Evolutionary conservation across 2,329 filamentous ascomycete species (phyloP).

Genomic region (Periglandula ipomoeae): DNA sequence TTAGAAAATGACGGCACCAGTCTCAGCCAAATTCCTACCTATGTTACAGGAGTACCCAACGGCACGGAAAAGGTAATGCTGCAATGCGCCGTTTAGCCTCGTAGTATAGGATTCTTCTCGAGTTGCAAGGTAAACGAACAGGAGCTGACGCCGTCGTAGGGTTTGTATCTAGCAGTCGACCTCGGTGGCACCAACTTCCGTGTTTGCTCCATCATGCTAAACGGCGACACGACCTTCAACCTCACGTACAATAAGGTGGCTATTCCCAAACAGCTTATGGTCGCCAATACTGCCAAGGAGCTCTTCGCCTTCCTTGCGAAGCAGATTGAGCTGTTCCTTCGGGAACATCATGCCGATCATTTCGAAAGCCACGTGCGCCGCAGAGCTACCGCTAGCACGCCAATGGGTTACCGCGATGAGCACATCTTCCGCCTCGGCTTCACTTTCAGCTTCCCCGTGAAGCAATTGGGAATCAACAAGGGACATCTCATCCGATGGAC

Average conservation of each 20-base stretch:
- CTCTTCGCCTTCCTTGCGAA: conserved; percentile 89
- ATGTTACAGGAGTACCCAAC: conserved; percentile 91
- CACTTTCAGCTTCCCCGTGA: conserved; percentile 95
- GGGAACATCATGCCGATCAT: conserved; percentile 78
- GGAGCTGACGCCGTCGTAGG: conserved; percentile 39
- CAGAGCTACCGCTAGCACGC: conserved; percentile 50
- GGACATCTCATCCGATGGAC: conserved; percentile 94
- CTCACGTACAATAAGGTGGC: conserved; percentile 87
- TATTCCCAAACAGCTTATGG: conserved; percentile 85
- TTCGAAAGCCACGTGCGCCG: conserved; percentile 63
- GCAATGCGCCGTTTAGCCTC: not conserved
- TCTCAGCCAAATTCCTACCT: conserved; percentile 93
- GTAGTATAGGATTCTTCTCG: not conserved
- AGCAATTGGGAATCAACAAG: conserved; percentile 91
- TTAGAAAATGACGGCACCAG: conserved; percentile 68
- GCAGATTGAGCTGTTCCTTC: conserved; percentile 83
- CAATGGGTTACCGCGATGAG: conserved; percentile 55
- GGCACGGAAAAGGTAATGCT: conserved; percentile 75
- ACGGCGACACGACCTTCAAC: conserved; percentile 91
- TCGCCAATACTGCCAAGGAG: conserved; percentile 73
- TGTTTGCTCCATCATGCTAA: conserved; percentile 88
- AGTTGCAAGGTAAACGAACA: not conserved
- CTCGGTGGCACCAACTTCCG: conserved; percentile 98
- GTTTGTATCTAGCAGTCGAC: conserved; percentile 91
- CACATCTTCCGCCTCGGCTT: conserved; percentile 92